Evolutionary conservation across 352 stramenopile genomes (phyloP), one percentile per base, ranked within the genome.

Genomic region (Globisporangium perplexum): DNA sequence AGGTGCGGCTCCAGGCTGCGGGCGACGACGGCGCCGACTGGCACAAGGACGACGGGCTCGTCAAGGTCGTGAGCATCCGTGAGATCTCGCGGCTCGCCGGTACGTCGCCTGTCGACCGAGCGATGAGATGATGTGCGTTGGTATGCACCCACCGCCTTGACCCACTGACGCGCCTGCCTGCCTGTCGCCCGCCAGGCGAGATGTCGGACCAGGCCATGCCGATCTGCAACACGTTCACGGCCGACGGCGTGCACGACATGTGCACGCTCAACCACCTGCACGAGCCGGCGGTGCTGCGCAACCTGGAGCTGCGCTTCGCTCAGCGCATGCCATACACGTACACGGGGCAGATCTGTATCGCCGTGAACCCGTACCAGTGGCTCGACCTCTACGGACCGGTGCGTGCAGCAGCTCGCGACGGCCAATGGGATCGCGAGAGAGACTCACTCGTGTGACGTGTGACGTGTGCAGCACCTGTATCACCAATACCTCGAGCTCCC

Each of bases 341-440:
- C 68, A 89, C 82, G 6, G 79, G 79, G 18, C 74, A 86, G 23
- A 90, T 93, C 50, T 87, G 75, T 56, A 88, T 90, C 44, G 80
- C 75, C 31, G 82, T 93, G 47, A 90, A 92, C 62, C 79, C 77
- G 41, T 90, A 88, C 67, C 76, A 90, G 57, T 92, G 77, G 77
- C 75, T 92, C 33, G 77, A 88, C 57, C 66, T 92, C 35, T 92
- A 90, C 44, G 69, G 69, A 23, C 69, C 60, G 57, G 60, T 70
- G 47, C 46, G 47, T 53, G 6, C 3, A 36, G 1, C 15, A 8
- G 10, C 11, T 14, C n/a, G n/a, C n/a, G n/a, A n/a, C n/a, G n/a
- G n/a, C n/a, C n/a, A n/a, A n/a, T n/a, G n/a, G n/a, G n/a, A n/a
- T n/a, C n/a, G n/a, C n/a, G n/a, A n/a, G n/a, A 31, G 28, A 8